Conservation (phyloP, 352 stramenopile species). For the Pythium folliculosum region DNA sequence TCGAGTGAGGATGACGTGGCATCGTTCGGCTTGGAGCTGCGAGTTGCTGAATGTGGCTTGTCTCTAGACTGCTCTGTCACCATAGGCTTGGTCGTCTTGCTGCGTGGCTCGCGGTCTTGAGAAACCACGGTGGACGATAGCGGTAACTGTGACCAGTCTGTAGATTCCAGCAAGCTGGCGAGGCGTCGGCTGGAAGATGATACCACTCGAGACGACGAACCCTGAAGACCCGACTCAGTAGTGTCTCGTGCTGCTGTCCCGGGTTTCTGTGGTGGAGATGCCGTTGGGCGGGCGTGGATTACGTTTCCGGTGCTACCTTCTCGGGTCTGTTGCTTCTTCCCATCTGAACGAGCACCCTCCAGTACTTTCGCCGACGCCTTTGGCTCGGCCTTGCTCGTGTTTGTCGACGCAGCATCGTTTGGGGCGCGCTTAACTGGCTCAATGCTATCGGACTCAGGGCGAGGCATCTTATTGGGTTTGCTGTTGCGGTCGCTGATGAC, state of each 20-base stretch:
- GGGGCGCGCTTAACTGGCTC: not conserved
- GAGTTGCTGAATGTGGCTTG: not conserved
- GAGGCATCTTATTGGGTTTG: not conserved
- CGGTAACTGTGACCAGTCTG: conserved; percentile 52
- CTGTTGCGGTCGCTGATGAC: conserved; percentile 14
- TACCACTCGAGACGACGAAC: not conserved
- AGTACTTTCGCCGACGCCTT: not conserved
- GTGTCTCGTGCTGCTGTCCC: not conserved
- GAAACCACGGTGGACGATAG: conserved; percentile 12
- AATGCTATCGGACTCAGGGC: not conserved
- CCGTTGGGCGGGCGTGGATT: too few relatives aligned
- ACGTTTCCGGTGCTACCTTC: not conserved
- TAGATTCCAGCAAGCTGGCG: conserved; percentile 66
- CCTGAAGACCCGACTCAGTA: not conserved
- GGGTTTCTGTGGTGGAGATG: not conserved
- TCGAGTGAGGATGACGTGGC: conserved; percentile 47
- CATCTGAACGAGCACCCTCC: not conserved
- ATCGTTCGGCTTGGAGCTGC: not conserved
- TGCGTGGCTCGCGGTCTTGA: conserved; percentile 5
- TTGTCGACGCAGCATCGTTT: not conserved
- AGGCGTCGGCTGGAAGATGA: conserved; percentile 33
- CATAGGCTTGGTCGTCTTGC: not conserved
- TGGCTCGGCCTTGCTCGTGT: too few relatives aligned
- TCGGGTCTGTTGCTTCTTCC: not conserved
- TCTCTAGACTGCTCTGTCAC: not conserved